Evolutionary conservation across 1,284 basidiomycete species (phyloP), one percentile per base, ranked within the genome.

Genomic region (Fistulinella cinereoalba): DNA sequence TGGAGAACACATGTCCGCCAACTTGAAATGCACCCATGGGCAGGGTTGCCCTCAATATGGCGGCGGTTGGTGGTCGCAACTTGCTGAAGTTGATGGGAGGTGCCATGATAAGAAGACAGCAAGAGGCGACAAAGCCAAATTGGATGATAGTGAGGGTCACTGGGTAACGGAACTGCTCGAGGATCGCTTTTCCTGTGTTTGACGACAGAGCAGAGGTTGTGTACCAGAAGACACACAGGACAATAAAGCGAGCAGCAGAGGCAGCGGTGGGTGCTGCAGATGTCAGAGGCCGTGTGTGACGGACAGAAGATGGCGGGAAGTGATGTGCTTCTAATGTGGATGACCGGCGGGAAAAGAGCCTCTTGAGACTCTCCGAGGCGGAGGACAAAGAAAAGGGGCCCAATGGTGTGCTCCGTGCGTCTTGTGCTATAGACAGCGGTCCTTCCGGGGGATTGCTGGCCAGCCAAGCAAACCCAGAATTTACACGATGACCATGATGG

Each of bases 141-240:
- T 99, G 97, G 56, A 98, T 79, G 63, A 98, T 89, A n/a, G 97
- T 98, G 60, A 99, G 81, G 60, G 94, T 88, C 65, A 96, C 77
- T 23, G 93, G 84, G 69, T 94, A 88, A 53, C 88, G 77, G 71
- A 96, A 92, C 55, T 90, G 81, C 62, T 78, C 83, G 62, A 97
- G 75, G 70, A 97, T 88, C 43, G 86, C 75, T 69, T 99, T 91
- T 53, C 91, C 85, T 16, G 94, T 90, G 68, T 94, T 94, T 43
- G 89, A 90, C 22, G 89, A 92, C 46, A 95, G 71, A 15, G 92
- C 92, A 3, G 91, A 94, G 6, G 85, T 83, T 15, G 79, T 76
- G 67, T 92, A 92, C 91, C 91, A 92, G 25, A 92, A 71, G 18
- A 71, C 67, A 64, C 91, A 92, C 37, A 92, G 72, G 48, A 85